Percentiles rank a stretch among this genome's conserved stretches.
phyloP scores from a whole-genome alignment of 768 basidiomycete species.

The Coprinopsis marcescibilis region DNA sequence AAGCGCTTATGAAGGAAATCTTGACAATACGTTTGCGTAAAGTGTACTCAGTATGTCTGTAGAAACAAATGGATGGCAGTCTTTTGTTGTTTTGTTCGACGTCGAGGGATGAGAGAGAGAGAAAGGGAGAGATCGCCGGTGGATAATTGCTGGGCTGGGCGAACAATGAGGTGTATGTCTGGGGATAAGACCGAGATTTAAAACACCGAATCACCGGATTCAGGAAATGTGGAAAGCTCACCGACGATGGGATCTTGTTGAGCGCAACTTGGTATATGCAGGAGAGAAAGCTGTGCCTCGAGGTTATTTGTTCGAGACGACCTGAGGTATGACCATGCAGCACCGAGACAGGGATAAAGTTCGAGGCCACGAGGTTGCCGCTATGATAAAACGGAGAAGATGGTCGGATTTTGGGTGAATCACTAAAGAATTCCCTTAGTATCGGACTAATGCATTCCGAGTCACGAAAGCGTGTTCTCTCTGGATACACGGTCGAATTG shows the following conservation, averaged over 20 bases:
- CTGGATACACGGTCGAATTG: no score
- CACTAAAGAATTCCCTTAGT: not conserved
- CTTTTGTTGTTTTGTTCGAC: slow-evolving; percentile 4
- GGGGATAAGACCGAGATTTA: not conserved
- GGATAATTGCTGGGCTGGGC: no score
- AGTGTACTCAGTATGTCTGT: not conserved
- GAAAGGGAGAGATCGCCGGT: no score
- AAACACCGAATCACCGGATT: not conserved
- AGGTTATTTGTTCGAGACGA: not conserved
- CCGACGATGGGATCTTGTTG: not conserved
- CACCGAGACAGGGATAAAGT: not conserved
- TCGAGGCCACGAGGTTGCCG: not conserved
- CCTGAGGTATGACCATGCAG: not conserved
- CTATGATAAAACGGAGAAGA: slow-evolving; percentile 2
- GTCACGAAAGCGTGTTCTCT: not conserved
- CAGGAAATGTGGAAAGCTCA: not conserved
- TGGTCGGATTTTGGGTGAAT: not conserved
- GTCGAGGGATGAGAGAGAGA: no score
- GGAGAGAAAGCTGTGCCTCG: slow-evolving; percentile 1
- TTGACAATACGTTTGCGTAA: slow-evolving; percentile 5
- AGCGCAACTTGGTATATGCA: not conserved
- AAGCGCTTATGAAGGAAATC: not conserved
- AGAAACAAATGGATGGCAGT: not conserved
- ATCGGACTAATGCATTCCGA: slow-evolving; percentile 3
- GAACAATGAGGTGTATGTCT: slow-evolving; percentile 1